Evolutionary conservation across 164 flowering plant genomes (phyloP).

Genomic region (Brasenia schreberi): DNA sequence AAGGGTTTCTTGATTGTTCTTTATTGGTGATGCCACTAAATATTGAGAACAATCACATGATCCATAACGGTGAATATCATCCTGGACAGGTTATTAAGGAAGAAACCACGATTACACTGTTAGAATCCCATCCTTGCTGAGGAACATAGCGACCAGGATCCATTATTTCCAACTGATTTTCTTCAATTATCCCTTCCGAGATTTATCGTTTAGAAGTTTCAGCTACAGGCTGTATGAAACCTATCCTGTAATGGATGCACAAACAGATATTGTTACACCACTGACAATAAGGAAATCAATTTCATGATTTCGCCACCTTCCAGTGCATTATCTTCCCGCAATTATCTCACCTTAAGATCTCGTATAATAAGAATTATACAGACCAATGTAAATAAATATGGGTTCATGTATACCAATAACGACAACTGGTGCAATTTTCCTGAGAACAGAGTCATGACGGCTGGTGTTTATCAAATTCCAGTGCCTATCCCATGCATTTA

Average conservation of each 20-base stretch:
- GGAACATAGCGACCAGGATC: slow-evolving; percentile 92
- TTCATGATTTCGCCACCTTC: slow-evolving; percentile 41
- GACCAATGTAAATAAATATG: background rate
- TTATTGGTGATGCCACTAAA: slow-evolving; percentile 61
- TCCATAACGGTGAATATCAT: slow-evolving; percentile 77
- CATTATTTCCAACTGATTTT: slow-evolving; percentile 38
- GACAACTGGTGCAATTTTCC: too few species aligned
- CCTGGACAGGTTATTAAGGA: slow-evolving; percentile 87
- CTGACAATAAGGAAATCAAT: slow-evolving; percentile 30
- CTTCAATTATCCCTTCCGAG: slow-evolving; percentile 28
- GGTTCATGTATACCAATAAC: background rate
- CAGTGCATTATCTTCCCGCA: slow-evolving; percentile 32
- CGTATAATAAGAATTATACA: background rate
- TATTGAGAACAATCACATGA: slow-evolving; percentile 66
- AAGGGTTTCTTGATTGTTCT: slow-evolving; percentile 53
- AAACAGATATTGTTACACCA: slow-evolving; percentile 63
- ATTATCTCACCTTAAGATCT: slow-evolving; percentile 17
- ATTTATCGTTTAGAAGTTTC: slow-evolving; percentile 39
- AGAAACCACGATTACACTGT: slow-evolving; percentile 99
- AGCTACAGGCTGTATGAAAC: slow-evolving; percentile 37
- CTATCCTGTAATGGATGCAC: slow-evolving; percentile 92
- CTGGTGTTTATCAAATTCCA: too few species aligned
- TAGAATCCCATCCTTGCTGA: slow-evolving; percentile 99
- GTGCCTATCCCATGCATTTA: too few species aligned
- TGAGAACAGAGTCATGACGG: too few species aligned